Percentiles rank a stretch among this genome's conserved stretches.
These are phyloP conservation scores for Ascocoryne sarcoides DNA, from an alignment of 2,329 filamentous ascomycete species.

Conservation along the genomic window DNA sequence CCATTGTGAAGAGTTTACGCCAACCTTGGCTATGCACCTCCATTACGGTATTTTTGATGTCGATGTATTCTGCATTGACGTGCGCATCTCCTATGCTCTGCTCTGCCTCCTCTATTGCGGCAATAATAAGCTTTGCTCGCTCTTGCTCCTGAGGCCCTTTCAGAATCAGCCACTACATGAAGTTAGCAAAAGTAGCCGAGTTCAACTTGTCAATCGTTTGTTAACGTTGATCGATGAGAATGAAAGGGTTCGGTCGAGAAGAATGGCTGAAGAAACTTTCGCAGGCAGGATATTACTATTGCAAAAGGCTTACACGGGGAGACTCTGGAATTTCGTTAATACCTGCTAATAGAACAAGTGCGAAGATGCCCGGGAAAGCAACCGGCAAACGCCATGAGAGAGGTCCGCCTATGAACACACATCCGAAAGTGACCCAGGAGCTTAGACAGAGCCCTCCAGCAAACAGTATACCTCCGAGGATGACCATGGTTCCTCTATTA, in stretches of 20 bases:
- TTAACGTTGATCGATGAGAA: too few species aligned
- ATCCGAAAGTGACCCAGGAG: constrained; percentile 98
- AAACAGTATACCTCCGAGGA: constrained; percentile 49
- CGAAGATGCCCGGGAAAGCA: constrained; percentile 89
- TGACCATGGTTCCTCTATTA: constrained; percentile 40
- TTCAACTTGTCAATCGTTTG: too few species aligned
- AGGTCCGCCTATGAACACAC: constrained; percentile 75
- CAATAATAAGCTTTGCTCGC: neutral
- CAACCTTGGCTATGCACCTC: constrained; percentile 26
- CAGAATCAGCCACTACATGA: constrained; percentile 94
- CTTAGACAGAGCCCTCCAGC: constrained; percentile 66
- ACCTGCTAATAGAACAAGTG: constrained; percentile 69
- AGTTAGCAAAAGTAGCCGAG: too few species aligned
- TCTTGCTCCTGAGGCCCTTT: constrained; percentile 97
- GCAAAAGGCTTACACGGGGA: too few species aligned
- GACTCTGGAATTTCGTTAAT: constrained; percentile 93
- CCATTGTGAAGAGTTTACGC: constrained; percentile 38
- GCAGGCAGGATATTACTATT: too few species aligned
- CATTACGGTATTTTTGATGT: constrained; percentile 41
- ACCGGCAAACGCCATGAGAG: constrained; percentile 86
- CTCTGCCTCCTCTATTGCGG: too few species aligned
- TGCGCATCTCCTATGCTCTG: too few species aligned
- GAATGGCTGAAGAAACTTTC: too few species aligned
- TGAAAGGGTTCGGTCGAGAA: too few species aligned
- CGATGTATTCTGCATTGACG: constrained; percentile 93